Evolutionary conservation across 2,329 filamentous ascomycete genomes (phyloP).

Genomic region (Xylariaceae sp.): DNA sequence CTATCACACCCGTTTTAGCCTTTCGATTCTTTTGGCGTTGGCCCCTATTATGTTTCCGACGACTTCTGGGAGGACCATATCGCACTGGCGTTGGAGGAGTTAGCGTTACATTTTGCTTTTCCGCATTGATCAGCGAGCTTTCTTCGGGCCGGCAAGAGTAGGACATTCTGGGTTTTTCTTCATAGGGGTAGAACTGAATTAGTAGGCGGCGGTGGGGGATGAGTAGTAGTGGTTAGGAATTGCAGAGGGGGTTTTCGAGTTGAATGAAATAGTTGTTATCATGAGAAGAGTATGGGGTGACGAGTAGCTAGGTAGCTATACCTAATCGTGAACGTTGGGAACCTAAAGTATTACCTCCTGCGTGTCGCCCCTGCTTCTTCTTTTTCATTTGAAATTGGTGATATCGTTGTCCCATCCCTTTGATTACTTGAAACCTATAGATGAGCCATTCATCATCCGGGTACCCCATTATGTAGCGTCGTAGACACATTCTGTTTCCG

Average conservation of each 20-base stretch:
- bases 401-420: neutral
- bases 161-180: slow-evolving; percentile 1
- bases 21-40: slow-evolving; percentile 13
- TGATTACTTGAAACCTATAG: too few species aligned
- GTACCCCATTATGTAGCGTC: too few species aligned
- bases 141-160: too few species aligned
- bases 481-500: too few species aligned
- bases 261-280: too few species aligned
- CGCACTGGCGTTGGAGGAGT: slow-evolving; percentile 29
- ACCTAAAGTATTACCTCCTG: slow-evolving; percentile 27
- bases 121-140: slow-evolving; percentile 19
- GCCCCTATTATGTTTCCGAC: slow-evolving; percentile 16
- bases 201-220: neutral
- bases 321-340: slow-evolving; percentile 24
- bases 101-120: slow-evolving; percentile 3
- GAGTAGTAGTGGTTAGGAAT: slow-evolving; percentile 4
- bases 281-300: neutral
- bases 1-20: slow-evolving; percentile 4
- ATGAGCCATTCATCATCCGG: too few species aligned
- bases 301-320: slow-evolving; percentile 15
- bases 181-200: too few species aligned
- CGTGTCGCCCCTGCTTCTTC: neutral
- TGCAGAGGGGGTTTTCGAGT: neutral
- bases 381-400: neutral
- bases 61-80: slow-evolving; percentile 19